phyloP scores from a whole-genome alignment of 1,139 yeast species.

The Blastobotrys persicus region DNA sequence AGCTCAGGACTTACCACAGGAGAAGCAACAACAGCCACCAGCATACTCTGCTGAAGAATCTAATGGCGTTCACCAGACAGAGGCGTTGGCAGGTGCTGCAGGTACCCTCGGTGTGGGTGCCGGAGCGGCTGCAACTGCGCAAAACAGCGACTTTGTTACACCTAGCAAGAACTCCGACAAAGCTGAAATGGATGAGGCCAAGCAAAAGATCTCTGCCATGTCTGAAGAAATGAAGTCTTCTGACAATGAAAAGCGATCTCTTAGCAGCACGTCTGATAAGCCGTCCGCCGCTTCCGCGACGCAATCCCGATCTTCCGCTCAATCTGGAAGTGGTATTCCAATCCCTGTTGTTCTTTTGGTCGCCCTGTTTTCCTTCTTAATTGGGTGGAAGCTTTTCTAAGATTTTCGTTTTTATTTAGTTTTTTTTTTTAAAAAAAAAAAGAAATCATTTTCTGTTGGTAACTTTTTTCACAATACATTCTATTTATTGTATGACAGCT shows the following conservation, averaged over 20 bases:
- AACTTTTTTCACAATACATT: conserved; percentile 1
- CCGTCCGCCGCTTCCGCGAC: conserved; percentile 14
- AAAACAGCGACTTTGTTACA: neutral
- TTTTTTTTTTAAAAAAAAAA: conserved; percentile 5
- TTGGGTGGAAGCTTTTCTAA: conserved; percentile 60
- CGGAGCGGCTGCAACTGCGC: conserved; percentile 20
- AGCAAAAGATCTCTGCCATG: conserved; percentile 25
- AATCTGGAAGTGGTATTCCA: conserved; percentile 45
- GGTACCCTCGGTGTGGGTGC: conserved; percentile 23
- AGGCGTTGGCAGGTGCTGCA: conserved; percentile 20
- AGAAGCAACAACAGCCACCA: neutral
- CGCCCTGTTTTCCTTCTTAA: conserved; percentile 54
- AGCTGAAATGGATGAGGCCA: conserved; percentile 21
- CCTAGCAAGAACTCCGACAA: conserved; percentile 6
- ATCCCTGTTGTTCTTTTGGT: conserved; percentile 51
- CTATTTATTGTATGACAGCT: neutral
- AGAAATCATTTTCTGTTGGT: neutral
- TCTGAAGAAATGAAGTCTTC: conserved; percentile 24
- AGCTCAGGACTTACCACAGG: neutral
- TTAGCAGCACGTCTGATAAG: conserved; percentile 18
- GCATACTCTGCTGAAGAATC: neutral
- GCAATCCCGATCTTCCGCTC: conserved; percentile 8
- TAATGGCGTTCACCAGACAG: conserved; percentile 9
- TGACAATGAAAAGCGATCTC: conserved; percentile 14
- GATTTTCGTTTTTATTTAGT: conserved; percentile 4